Evolutionary conservation across 192 early-diverging fungal species (phyloP), one percentile per base, ranked within the genome.

Genomic region (Nowakowskiella sp.): DNA sequence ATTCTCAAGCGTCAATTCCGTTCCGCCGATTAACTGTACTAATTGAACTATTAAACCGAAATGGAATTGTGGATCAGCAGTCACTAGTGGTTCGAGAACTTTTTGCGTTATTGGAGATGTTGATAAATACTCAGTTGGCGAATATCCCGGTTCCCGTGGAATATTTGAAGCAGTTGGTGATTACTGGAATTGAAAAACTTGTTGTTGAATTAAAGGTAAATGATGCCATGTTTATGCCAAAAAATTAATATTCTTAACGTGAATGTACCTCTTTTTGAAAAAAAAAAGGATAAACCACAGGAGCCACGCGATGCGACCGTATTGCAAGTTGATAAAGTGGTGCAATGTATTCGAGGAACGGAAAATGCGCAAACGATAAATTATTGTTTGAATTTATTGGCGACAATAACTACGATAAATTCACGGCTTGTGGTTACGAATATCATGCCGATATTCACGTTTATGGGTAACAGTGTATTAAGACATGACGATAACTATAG

Each of bases 361-460:
- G 78, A 83, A 39, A 95, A 94, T 59, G 89, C 95, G 22, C 92
- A 96, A 68, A 96, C 93, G 9, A 89, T 92, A 68, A 95, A 92
- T 75, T 79, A 84, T 46, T 73, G 83, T 30, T 78, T 98, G 29
- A 67, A 90, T 23, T 67, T 98, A 47, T 80, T 98, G 81, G 85
- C 91, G 0, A 77, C 87, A 6, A 83, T 96, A 30, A 92, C 91
- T 0, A 71, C 72, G 4, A 59, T 86, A 43, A 85, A 81, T 58
- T 87, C 95, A 2, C 82, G 92, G 30, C 73, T 72, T 45, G 93
- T 98, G 3, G 71, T 98, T 21, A 76, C 88, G 53, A 88, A 91
- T 66, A 86, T 92, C 45, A 95, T 98, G 85, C 90, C 92, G 19
- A 82, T 96, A 23, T 98, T 98, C 60, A 98, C 91, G 8, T 96